Percentiles rank a stretch among this genome's conserved stretches.
phyloP scores from a whole-genome alignment of 805 yeast genomes.

The Kodamaea leandrae region DNA sequence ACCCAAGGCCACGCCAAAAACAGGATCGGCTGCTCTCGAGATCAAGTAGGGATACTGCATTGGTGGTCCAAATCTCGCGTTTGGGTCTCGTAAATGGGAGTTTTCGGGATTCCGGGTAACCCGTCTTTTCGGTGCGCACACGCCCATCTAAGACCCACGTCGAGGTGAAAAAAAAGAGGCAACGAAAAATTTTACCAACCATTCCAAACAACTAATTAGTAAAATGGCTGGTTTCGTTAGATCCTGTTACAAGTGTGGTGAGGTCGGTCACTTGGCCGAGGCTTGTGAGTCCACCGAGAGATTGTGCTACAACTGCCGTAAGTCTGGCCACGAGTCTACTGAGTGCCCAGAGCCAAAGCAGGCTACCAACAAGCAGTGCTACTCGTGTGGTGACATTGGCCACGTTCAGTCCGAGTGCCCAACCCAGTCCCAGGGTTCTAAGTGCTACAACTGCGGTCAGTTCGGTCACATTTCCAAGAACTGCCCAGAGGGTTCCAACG shows the following conservation, averaged over 20 bases:
- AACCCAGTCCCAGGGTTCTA: constrained; percentile 59
- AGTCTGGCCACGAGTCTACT: constrained; percentile 84
- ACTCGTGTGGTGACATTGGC: constrained; percentile 88
- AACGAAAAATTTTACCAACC: constrained; percentile 8
- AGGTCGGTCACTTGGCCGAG: constrained; percentile 87
- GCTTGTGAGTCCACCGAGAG: constrained; percentile 81
- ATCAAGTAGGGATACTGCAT: constrained; percentile 48
- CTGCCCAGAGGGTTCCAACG: constrained; percentile 43
- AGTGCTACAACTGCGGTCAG: constrained; percentile 78
- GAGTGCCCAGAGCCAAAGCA: constrained; percentile 90
- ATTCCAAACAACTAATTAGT: constrained; percentile 6
- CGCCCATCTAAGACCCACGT: constrained; percentile 1
- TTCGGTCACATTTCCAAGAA: constrained; percentile 81
- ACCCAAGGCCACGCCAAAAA: constrained; percentile 63
- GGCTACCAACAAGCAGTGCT: constrained; percentile 82
- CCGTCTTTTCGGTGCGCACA: constrained; percentile 1
- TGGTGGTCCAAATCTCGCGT: neutral
- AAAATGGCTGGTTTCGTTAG: constrained; percentile 53
- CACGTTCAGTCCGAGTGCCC: constrained; percentile 87
- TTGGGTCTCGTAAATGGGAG: neutral
- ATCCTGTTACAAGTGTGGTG: constrained; percentile 91
- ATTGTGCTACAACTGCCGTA: constrained; percentile 89
- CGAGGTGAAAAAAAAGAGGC: constrained; percentile 1
- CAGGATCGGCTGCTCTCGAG: constrained; percentile 58
- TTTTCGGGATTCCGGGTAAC: constrained; percentile 6